Base-by-base conservation (phyloP, 345 rosid species). In the Linum lewisii region DNA sequence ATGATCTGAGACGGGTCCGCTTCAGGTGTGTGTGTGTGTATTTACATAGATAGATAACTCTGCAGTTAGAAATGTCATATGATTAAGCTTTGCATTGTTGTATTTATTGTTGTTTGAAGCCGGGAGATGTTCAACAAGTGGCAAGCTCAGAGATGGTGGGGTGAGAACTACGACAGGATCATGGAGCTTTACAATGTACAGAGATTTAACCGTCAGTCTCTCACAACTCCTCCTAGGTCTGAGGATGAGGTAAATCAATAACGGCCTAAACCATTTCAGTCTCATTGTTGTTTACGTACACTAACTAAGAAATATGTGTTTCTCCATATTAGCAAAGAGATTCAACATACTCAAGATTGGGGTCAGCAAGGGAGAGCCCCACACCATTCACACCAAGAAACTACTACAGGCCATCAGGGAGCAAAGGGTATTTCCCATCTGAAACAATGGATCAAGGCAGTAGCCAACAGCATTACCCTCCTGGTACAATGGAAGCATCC, bases 111-210 rank as follows among this genome's bases (percentile, higher is more conserved):
- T 11, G 58, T 59, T 69, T 65, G 76, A 74, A 91, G 99, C 80
- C 94, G 99, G 0, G 99, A 93, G 71, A 86, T 89, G 90, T 93
- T 93, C 25, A 77, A 93, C 63, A 93, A 93, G 65, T 93, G 91
- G 94, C 94, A 93, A 77, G 99, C 99, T 0, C 99, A 93, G 77
- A 64, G 85, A 51, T 93, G 99, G 99, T 93, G 99, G 99, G 95
- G 85, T 18, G 97, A 93, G 79, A 93, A 93, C 53, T 93, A 79
- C 5, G 99, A 93, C 47, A 76, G 94, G 64, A 87, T 93, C 73
- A 88, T 87, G 84, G 99, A 89, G 78, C 94, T 93, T 47, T 93
- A 93, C 66, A 89, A 93, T 73, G 99, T 93, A 38, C 99, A 89
- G 59, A 89, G 85, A 81, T 93, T 93, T 64, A 93, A 93, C 55